Evolutionary conservation across 2,329 filamentous ascomycete genomes (phyloP).

Genomic region (Penicillium corylophilum): DNA sequence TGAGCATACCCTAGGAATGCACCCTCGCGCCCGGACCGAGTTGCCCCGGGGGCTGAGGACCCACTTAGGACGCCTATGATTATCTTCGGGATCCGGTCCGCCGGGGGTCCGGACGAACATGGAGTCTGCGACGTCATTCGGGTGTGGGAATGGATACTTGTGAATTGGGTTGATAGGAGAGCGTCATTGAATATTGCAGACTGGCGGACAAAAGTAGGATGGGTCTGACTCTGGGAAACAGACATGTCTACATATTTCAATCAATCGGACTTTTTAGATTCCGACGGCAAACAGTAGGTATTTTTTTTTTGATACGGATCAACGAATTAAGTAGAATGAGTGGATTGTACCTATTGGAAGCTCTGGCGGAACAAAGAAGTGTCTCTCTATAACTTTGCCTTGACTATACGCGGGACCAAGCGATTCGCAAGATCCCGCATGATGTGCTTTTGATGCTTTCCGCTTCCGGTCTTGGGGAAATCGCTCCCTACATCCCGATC

Average conservation of each 20-base stretch:
- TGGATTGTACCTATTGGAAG: not conserved
- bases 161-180: not conserved
- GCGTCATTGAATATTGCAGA: not conserved
- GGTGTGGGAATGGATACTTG: not conserved
- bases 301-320: not conserved
- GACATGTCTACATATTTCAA: not conserved
- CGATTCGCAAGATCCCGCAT: constrained; percentile 48
- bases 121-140: not conserved
- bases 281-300: not conserved
- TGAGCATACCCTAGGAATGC: not conserved
- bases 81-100: not conserved
- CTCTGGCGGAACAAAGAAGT: not conserved
- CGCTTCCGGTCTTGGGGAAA: constrained; percentile 67
- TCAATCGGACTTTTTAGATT: not conserved
- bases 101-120: not conserved
- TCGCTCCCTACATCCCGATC: constrained; percentile 47
- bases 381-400: constrained; percentile 54
- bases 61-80: not conserved
- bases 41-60: not conserved
- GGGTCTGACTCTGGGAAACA: not conserved
- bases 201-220: not conserved
- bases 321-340: not conserved
- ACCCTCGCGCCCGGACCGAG: not conserved
- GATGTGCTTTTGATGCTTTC: constrained; percentile 63
- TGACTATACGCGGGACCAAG: constrained; percentile 31